Conservation (phyloP, 345 rosid species). For the Melaleuca alternifolia region DNA sequence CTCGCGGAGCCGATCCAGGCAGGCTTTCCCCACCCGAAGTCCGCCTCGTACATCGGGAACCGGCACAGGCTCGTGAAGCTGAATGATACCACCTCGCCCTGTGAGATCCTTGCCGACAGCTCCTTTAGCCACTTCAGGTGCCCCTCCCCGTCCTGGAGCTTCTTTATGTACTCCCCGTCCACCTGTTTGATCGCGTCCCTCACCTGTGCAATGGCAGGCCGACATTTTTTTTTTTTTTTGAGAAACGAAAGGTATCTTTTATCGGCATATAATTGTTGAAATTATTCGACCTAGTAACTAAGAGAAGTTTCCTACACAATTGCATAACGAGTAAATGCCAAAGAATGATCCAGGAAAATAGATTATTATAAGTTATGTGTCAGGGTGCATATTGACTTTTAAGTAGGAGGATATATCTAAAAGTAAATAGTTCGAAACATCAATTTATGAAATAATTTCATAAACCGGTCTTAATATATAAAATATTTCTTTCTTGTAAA, state of each 20-base stretch:
- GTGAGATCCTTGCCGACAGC: background rate
- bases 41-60: slow-evolving; percentile 30
- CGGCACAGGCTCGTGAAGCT: slow-evolving; percentile 27
- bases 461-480: too few species aligned
- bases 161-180: slow-evolving; percentile 1
- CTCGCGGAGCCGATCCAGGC: background rate
- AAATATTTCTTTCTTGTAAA: background rate
- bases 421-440: too few species aligned
- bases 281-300: background rate
- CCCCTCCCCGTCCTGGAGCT: background rate
- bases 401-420: too few species aligned
- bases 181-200: slow-evolving; percentile 2
- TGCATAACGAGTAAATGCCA: too few species aligned
- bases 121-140: background rate
- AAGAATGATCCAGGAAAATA: too few species aligned
- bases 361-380: too few species aligned
- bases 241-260: background rate
- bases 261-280: background rate
- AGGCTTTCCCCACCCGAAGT: slow-evolving; percentile 32
- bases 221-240: background rate
- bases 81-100: slow-evolving; percentile 7
- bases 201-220: background rate
- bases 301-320: too few species aligned
- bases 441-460: too few species aligned
- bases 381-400: too few species aligned